A percentile compares a stretch with the other conserved stretches of the same genome.
These are phyloP conservation scores for Penicillium manginii DNA, from an alignment of 495 filamentous ascomycete genomes.

Conservation along the genomic window DNA sequence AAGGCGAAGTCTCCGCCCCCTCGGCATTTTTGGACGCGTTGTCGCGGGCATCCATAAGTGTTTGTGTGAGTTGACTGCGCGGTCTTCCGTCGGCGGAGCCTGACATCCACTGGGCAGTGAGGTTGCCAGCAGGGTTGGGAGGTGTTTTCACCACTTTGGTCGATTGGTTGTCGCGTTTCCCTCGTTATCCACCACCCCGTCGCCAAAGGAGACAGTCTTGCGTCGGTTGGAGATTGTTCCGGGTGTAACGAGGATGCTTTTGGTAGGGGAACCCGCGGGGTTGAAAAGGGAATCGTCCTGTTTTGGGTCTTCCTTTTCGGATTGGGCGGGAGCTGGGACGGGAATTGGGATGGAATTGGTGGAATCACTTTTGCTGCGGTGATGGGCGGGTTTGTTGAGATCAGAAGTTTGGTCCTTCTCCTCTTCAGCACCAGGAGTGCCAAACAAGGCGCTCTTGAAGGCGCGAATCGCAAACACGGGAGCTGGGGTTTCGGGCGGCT, in stretches of 20 bases:
- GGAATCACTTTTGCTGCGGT: conserved; percentile 26
- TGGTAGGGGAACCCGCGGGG: conserved; percentile 61
- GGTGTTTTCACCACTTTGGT: conserved; percentile 38
- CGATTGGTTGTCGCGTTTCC: conserved; percentile 40
- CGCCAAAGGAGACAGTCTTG: conserved; percentile 90
- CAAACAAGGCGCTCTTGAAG: conserved; percentile 88
- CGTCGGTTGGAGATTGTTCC: conserved; percentile 76
- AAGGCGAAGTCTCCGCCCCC: conserved; percentile 16
- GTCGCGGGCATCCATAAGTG: conserved; percentile 49
- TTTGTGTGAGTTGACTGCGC: conserved; percentile 51
- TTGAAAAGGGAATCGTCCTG: conserved; percentile 35
- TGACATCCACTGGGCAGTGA: conserved; percentile 66
- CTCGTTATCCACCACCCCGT: conserved; percentile 66
- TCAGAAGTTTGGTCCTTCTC: conserved; percentile 25
- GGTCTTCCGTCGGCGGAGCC: conserved; percentile 54
- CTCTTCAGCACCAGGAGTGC: conserved; percentile 67
- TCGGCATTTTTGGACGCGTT: conserved; percentile 34
- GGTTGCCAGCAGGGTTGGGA: conserved; percentile 56
- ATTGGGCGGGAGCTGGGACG: conserved; percentile 21
- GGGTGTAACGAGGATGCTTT: conserved; percentile 88
- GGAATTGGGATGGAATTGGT: conserved; percentile 23
- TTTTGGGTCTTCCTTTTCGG: conserved; percentile 32
- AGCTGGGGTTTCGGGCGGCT: conserved; percentile 88
- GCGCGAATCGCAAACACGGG: conserved; percentile 93
- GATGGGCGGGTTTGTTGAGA: conserved; percentile 16